Percentiles rank a stretch among this genome's conserved stretches.
Conservation (phyloP, 352 stramenopile species). For the Globisporangium megalacanthum region DNA sequence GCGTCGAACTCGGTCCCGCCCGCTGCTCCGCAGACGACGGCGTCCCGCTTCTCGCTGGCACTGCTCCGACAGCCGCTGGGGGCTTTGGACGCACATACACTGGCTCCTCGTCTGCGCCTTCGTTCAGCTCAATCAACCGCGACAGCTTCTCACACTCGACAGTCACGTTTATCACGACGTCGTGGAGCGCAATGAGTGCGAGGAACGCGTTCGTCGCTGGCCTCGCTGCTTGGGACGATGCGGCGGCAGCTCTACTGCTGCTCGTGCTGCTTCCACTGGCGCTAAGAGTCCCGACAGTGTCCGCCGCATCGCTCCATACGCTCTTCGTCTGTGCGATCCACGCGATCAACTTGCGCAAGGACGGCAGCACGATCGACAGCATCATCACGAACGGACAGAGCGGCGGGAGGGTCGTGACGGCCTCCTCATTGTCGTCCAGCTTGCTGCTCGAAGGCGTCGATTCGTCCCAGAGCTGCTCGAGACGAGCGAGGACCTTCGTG, state of each 20-base stretch:
- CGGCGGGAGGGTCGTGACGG: neutral
- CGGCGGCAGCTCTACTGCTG: conserved; percentile 1
- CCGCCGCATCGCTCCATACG: conserved; percentile 20
- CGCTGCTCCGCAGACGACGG: neutral
- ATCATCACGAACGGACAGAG: conserved; percentile 59
- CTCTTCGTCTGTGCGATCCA: conserved; percentile 35
- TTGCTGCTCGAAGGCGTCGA: neutral
- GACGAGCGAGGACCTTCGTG: conserved; percentile 19
- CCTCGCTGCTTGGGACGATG: neutral
- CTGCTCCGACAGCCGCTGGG: neutral
- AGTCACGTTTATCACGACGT: conserved; percentile 30
- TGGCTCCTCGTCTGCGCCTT: conserved; percentile 27
- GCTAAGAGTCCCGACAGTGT: neutral
- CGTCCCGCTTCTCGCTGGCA: neutral
- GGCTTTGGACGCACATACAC: conserved; percentile 4
- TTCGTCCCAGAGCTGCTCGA: conserved; percentile 15
- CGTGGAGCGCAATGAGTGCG: conserved; percentile 43
- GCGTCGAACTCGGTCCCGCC: neutral
- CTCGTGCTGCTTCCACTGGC: neutral
- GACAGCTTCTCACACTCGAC: conserved; percentile 24
- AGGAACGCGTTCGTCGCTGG: conserved; percentile 6
- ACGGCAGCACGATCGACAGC: conserved; percentile 48
- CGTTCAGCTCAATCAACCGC: conserved; percentile 39
- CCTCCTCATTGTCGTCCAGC: neutral
- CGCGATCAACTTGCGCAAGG: conserved; percentile 48